These are phyloP conservation scores for Lasiodiplodia hormozganensis DNA, from an alignment of 2,329 filamentous ascomycete species.

Conservation along the genomic window DNA sequence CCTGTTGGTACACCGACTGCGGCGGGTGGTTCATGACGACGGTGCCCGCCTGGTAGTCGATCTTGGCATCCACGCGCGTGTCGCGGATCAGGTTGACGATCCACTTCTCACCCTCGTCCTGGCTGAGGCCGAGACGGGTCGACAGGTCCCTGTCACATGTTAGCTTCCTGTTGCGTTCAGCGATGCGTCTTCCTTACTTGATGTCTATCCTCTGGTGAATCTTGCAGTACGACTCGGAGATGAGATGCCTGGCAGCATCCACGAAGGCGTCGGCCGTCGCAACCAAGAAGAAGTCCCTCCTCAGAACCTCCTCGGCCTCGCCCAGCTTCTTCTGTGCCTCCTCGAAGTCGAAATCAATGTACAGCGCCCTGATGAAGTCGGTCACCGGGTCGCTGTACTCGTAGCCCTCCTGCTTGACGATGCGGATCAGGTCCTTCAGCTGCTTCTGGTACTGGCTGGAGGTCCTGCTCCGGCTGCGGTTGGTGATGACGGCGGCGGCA, in stretches of 20 bases:
- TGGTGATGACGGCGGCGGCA: constrained; percentile 92
- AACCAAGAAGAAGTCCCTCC: constrained; percentile 93
- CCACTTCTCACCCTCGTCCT: constrained; percentile 99
- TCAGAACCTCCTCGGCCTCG: constrained; percentile 88
- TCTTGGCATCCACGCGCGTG: constrained; percentile 97
- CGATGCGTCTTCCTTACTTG: constrained; percentile 61
- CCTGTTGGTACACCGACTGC: constrained; percentile 98
- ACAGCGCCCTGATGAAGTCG: constrained; percentile 94
- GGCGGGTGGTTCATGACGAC: constrained; percentile 99
- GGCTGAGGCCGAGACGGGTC: constrained; percentile 85
- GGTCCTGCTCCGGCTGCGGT: constrained; percentile 72
- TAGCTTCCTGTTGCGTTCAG: constrained; percentile 30
- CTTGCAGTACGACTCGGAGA: constrained; percentile 99
- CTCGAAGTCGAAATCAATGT: constrained; percentile 96
- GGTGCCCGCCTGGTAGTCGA: constrained; percentile 98
- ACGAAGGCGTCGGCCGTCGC: constrained; percentile 87
- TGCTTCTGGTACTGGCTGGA: constrained; percentile 98
- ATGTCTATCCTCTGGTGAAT: constrained; percentile 99
- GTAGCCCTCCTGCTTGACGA: constrained; percentile 96
- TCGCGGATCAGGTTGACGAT: constrained; percentile 99
- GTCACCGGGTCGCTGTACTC: constrained; percentile 97
- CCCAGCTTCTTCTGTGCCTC: constrained; percentile 89
- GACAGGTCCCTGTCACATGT: constrained; percentile 74
- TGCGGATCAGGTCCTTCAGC: constrained; percentile 94
- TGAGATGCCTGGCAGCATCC: constrained; percentile 91